phyloP scores from a whole-genome alignment of 352 stramenopile species.

The Pythium graminicola region DNA sequence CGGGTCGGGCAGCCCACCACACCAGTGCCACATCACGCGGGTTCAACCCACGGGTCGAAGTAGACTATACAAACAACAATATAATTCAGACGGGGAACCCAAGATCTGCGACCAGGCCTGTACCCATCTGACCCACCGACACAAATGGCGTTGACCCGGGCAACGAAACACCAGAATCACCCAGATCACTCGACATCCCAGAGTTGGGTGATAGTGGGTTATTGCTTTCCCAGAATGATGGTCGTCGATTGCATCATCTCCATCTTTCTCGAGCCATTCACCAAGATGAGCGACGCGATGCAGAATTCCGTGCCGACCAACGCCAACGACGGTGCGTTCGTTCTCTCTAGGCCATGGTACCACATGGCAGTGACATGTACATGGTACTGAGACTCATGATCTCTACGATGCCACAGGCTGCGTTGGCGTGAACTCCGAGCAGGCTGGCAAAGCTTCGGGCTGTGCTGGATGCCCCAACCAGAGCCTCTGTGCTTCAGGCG shows the following conservation, averaged over 20 bases:
- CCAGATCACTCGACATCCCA: background rate
- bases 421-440: slow-evolving; percentile 91
- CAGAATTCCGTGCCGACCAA: slow-evolving; percentile 40
- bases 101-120: background rate
- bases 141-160: background rate
- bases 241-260: slow-evolving; percentile 25
- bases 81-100: background rate
- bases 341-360: background rate
- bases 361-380: slow-evolving; percentile 18
- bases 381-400: background rate
- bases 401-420: slow-evolving; percentile 77
- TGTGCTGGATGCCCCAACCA: slow-evolving; percentile 99
- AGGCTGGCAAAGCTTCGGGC: slow-evolving; percentile 90
- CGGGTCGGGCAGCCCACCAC: slow-evolving; percentile 9
- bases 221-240: slow-evolving; percentile 14
- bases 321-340: slow-evolving; percentile 48
- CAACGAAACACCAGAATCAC: slow-evolving; percentile 7
- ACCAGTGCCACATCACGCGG: slow-evolving; percentile 23
- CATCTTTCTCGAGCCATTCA: background rate
- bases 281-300: slow-evolving; percentile 28
- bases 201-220: slow-evolving; percentile 11
- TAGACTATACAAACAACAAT: background rate
- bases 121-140: background rate
- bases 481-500: slow-evolving; percentile 91
- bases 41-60: slow-evolving; percentile 1